phyloP scores from a whole-genome alignment of 2,329 filamentous ascomycete species.

The Exserohilum rostratum region DNA sequence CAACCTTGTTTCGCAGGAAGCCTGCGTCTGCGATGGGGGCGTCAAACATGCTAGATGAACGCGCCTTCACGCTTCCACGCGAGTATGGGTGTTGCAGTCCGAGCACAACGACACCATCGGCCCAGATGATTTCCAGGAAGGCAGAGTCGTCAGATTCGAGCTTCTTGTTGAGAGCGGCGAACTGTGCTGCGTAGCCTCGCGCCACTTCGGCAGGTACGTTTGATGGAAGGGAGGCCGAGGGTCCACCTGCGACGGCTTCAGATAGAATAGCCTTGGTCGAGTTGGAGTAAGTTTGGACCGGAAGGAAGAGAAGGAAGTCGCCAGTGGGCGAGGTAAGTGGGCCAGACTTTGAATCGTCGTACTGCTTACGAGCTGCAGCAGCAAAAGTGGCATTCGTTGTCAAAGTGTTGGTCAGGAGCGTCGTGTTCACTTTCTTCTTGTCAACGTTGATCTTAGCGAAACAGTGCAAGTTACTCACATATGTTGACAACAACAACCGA shows the following conservation, averaged over 20 bases:
- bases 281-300: conserved; percentile 26
- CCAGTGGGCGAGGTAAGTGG: conserved; percentile 25
- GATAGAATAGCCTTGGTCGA: conserved; percentile 18
- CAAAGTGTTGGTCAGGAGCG: conserved; percentile 7
- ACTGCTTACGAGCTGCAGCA: conserved; percentile 25
- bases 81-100: conserved; percentile 33
- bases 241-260: conserved; percentile 19
- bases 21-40: conserved; percentile 31
- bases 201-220: conserved; percentile 23
- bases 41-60: conserved; percentile 29
- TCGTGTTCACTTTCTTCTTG: conserved; percentile 16
- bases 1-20: conserved; percentile 33
- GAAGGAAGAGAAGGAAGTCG: conserved; percentile 33
- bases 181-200: conserved; percentile 23
- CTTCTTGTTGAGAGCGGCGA: conserved; percentile 24
- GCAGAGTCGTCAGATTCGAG: conserved; percentile 24
- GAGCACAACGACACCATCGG: conserved; percentile 23
- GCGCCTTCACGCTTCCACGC: conserved; percentile 32
- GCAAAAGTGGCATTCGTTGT: conserved; percentile 28
- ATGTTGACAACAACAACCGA: conserved; percentile 16
- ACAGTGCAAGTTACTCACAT: not conserved
- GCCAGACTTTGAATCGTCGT: conserved; percentile 17
- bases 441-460: not conserved
- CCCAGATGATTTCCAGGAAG: conserved; percentile 29
- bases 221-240: conserved; percentile 23